Base-by-base conservation (phyloP, 768 basidiomycete genomes). In the Gyrodon lividus region DNA sequence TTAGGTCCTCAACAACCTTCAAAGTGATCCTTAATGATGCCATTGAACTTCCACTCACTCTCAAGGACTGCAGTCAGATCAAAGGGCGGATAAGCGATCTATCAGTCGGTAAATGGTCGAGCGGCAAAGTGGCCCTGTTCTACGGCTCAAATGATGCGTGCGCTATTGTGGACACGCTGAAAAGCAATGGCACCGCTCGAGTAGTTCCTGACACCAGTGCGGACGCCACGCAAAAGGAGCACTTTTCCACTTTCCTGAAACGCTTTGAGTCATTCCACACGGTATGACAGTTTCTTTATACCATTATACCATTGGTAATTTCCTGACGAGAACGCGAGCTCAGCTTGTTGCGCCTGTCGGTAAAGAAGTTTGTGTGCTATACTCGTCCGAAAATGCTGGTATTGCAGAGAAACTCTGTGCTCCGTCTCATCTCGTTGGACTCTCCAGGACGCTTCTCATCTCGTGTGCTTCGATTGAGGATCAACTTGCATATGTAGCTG, bases 291-390 rank as follows among this genome's bases (percentile, higher is more conserved):
- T 23, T 19, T 12, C 16, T 53, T 40, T 14, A 1, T 13, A 16
- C 37, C 26, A 51, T 40, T 14, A 1, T 13, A 16, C 37, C 26
- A 51, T 40, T 46, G 6, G 48, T 37, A 4, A 6, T 14, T 44
- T 39, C 48, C 51, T 24, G 47, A 6, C 54, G 23, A n/a, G 14
- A 12, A 43, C 7, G 14, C 14, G 8, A 28, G 22, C 45, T 7
- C 54, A 88, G 86, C 86, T 85, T 61, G 71, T 86, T 26, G 74
- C 77, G 6, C 74, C 80, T 56, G 74, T 74, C 20, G 80, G 79
- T 7, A 58, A 65, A 12, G 75, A 78, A 46, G 69, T 82, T n/a
- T 72, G 84, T 24, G 82, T 77, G 4, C 75, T 87, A 54, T 84
- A 79, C 52, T 78, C 82, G 8, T 80, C 83, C 5, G 72, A 74